Evolutionary conservation across 352 stramenopile genomes (phyloP).

Genomic region (Pythium angustatum): DNA sequence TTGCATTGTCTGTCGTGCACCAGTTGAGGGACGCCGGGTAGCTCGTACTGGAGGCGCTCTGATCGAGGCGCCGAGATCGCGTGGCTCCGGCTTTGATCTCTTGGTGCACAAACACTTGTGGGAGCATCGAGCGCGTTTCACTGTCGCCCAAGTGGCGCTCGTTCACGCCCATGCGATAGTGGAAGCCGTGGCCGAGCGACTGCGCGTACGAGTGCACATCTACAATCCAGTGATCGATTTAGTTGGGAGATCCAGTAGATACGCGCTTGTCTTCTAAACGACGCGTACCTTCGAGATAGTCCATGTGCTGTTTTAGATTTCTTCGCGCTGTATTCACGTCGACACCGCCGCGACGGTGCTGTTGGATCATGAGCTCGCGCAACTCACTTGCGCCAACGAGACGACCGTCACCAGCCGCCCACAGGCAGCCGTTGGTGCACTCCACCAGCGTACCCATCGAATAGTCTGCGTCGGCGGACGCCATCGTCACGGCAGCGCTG

Average conservation of each 20-base stretch:
- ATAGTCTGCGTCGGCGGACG: slow-evolving; percentile 17
- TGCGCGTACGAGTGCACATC: slow-evolving; percentile 64
- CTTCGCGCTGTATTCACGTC: slow-evolving; percentile 26
- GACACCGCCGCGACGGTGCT: slow-evolving; percentile 34
- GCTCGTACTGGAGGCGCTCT: slow-evolving; percentile 21
- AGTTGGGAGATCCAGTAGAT: too few relatives aligned
- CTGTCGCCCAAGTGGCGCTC: slow-evolving; percentile 57
- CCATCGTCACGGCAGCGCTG: neutral
- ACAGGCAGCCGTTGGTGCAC: slow-evolving; percentile 51
- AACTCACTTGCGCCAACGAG: slow-evolving; percentile 45
- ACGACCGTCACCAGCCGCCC: slow-evolving; percentile 47
- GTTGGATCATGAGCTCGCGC: slow-evolving; percentile 45
- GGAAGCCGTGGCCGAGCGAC: slow-evolving; percentile 55
- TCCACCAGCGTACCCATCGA: slow-evolving; percentile 56
- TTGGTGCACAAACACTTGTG: slow-evolving; percentile 58
- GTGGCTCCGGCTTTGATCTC: slow-evolving; percentile 43
- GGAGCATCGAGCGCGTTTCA: slow-evolving; percentile 39
- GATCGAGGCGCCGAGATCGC: slow-evolving; percentile 28
- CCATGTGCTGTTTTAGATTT: slow-evolving; percentile 75
- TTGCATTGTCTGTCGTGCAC: slow-evolving; percentile 68
- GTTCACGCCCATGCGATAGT: slow-evolving; percentile 71
- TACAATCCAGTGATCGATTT: too few relatives aligned
- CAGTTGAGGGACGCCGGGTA: slow-evolving; percentile 57
- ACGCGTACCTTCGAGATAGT: slow-evolving; percentile 67
- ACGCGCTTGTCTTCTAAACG: too few relatives aligned